Percentiles rank a stretch among this genome's conserved stretches.
Evolutionary conservation across 805 yeast species (phyloP).

Genomic region (Wickerhamomyces xylosicus): DNA sequence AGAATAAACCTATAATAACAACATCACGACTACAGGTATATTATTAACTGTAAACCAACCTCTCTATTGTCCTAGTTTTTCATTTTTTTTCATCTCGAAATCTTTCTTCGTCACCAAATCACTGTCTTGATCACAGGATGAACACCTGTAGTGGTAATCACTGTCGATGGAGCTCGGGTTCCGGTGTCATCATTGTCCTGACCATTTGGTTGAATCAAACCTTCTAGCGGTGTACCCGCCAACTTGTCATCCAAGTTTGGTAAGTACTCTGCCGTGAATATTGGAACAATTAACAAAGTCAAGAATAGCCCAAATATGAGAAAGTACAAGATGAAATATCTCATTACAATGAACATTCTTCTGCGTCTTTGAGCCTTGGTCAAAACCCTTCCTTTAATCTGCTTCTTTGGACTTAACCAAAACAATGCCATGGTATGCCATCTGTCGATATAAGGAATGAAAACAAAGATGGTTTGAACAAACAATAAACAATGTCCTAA

Average conservation of each 20-base stretch:
- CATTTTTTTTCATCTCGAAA: not conserved
- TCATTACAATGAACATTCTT: slow-evolving; percentile 30
- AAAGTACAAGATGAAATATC: slow-evolving; percentile 38
- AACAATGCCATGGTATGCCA: slow-evolving; percentile 59
- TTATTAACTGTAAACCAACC: too few species aligned
- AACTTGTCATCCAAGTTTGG: slow-evolving; percentile 18
- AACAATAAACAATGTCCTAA: slow-evolving; percentile 49
- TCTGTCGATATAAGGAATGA: slow-evolving; percentile 53
- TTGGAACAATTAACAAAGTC: slow-evolving; percentile 36
- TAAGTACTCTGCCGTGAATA: slow-evolving; percentile 24
- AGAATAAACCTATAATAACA: too few species aligned
- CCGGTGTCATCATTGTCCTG: slow-evolving; percentile 66
- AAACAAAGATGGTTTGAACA: slow-evolving; percentile 48
- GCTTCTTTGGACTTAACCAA: slow-evolving; percentile 52
- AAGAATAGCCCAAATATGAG: slow-evolving; percentile 28
- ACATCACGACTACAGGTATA: too few species aligned
- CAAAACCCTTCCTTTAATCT: slow-evolving; percentile 25
- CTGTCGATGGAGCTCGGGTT: slow-evolving; percentile 35
- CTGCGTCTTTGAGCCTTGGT: slow-evolving; percentile 27
- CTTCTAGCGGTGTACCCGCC: slow-evolving; percentile 19
- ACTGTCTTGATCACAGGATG: slow-evolving; percentile 23
- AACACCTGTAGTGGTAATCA: slow-evolving; percentile 29
- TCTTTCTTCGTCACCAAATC: slow-evolving; percentile 10
- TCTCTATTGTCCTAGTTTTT: not conserved
- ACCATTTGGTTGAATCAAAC: slow-evolving; percentile 46